Evolutionary conservation across 495 filamentous ascomycete species (phyloP), one percentile per base, ranked within the genome.

Genomic region (Penicillium odoratum): DNA sequence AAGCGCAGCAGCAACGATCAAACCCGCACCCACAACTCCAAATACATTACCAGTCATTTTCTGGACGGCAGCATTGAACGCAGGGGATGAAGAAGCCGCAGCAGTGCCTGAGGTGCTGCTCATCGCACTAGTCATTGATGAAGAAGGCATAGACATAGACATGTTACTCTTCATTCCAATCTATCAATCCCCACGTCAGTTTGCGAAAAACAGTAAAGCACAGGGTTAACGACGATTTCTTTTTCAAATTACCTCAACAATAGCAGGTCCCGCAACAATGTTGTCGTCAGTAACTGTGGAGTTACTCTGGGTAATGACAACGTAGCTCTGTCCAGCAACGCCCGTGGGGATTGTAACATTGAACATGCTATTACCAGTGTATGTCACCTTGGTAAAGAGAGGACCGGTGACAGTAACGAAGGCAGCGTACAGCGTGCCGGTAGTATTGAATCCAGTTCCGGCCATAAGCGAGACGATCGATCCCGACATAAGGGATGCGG

Each of bases 371-470:
- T 48, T 33, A 30, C 65, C 63, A 9, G 57, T 67, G 25, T 66
- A 55, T 9, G 63, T 54, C 13, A 46, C 11, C 2, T 18, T 18
- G 4, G 69, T 57, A 46, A 66, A 75, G 40, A 78, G 60, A 4
- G 73, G 71, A 8, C 68, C 74, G 38, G 71, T 76, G 45, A 71
- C 68, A 38, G 74, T 73, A 52, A 74, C 69, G 57, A 76, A 75
- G 21, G 75, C 72, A 26, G 60, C 72, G 25, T 30, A 51, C 11
- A 66, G 54, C 6, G 51, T 44, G 10, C 21, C 45, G 4, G 43
- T 10, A 18, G 43, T 45, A 34, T 66, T 30, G 10, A 69, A 61
- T 26, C 55, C 53, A 7, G 29, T n/a, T 18, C 63, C 63, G 16
- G 58, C 42, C 52, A 63, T 53, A 2, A 68, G n/a, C 3, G 34